Evolutionary conservation across 2,329 filamentous ascomycete species (phyloP).

Genomic region (Septoria petroselini): DNA sequence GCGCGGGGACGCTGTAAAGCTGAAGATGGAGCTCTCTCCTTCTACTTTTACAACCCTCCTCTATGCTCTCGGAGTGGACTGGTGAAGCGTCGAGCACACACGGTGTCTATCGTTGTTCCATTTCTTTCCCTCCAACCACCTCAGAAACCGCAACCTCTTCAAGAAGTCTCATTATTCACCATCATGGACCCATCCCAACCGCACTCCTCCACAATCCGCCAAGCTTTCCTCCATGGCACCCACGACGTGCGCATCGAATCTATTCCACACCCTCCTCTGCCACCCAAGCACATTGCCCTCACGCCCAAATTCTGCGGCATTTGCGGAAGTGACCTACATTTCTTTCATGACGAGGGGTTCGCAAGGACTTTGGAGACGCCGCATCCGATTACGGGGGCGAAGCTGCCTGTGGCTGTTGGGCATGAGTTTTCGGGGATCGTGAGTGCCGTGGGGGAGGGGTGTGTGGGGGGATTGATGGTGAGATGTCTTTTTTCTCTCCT

Average conservation of each 20-base stretch:
- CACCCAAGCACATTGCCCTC: constrained; percentile 11
- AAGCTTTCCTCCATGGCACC: constrained; percentile 9
- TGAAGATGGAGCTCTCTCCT: too few species aligned
- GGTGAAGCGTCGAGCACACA: too few species aligned
- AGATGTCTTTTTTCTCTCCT: neutral
- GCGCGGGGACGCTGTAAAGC: too few species aligned
- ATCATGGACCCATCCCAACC: neutral
- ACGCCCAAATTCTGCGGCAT: constrained; percentile 16
- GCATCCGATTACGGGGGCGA: constrained; percentile 14
- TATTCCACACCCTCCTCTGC: constrained; percentile 3
- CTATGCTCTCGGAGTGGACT: too few species aligned
- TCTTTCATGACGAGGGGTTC: constrained; percentile 8
- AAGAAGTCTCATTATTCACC: too few species aligned
- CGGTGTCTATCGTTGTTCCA: too few species aligned
- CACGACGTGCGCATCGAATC: constrained; percentile 13
- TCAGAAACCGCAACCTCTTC: too few species aligned
- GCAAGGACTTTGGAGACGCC: constrained; percentile 7
- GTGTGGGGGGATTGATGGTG: constrained; percentile 8
- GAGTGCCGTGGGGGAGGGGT: constrained; percentile 12
- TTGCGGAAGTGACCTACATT: constrained; percentile 16
- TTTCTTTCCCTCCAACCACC: too few species aligned
- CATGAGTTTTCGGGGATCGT: constrained; percentile 17
- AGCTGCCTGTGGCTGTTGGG: constrained; percentile 6
- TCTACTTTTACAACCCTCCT: too few species aligned
- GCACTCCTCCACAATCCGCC: constrained; percentile 6